A percentile compares a stretch with the other conserved stretches of the same genome.
phyloP scores from a whole-genome alignment of 148 eudicot genomes.

The Beta vulgaris region DNA sequence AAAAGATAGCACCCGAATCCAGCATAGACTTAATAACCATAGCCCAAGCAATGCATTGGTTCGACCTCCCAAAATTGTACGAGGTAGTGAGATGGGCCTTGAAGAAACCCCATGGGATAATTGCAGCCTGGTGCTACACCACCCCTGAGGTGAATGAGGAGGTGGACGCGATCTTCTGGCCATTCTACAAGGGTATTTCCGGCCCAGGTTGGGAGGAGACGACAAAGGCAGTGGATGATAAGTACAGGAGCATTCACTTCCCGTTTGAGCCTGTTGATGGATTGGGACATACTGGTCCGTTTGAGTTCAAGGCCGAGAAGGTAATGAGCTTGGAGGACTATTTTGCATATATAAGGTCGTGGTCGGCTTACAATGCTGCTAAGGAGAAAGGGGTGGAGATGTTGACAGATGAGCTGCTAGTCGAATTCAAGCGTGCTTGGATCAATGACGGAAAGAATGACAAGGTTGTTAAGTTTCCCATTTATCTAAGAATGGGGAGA shows the following conservation, averaged over 20 bases:
- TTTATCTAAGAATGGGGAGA: slow-evolving; percentile 68
- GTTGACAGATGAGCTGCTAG: slow-evolving; percentile 44
- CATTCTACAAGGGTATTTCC: slow-evolving; percentile 34
- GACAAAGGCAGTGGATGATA: slow-evolving; percentile 37
- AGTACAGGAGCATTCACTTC: slow-evolving; percentile 44
- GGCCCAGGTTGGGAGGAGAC: slow-evolving; percentile 45
- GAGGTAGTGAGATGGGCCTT: slow-evolving; percentile 43
- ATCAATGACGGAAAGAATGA: slow-evolving; percentile 26
- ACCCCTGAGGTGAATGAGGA: slow-evolving; percentile 33
- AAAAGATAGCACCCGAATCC: slow-evolving; percentile 29
- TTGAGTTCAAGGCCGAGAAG: slow-evolving; percentile 45
- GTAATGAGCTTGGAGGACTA: slow-evolving; percentile 61
- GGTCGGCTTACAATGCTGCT: slow-evolving; percentile 69
- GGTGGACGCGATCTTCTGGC: slow-evolving; percentile 43
- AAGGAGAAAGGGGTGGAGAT: slow-evolving; percentile 64
- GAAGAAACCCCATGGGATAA: slow-evolving; percentile 62
- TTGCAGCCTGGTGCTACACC: slow-evolving; percentile 78
- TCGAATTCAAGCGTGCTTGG: slow-evolving; percentile 61
- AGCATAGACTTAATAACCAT: slow-evolving; percentile 54
- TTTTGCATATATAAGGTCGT: slow-evolving; percentile 48
- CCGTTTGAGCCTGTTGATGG: slow-evolving; percentile 62
- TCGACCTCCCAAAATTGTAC: slow-evolving; percentile 50
- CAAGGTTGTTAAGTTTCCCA: slow-evolving; percentile 54
- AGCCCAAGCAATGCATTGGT: slow-evolving; percentile 77
- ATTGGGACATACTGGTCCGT: slow-evolving; percentile 49